Conservation (phyloP, 2,329 filamentous ascomycete species). For the Ophiocordyceps robertsii region DNA sequence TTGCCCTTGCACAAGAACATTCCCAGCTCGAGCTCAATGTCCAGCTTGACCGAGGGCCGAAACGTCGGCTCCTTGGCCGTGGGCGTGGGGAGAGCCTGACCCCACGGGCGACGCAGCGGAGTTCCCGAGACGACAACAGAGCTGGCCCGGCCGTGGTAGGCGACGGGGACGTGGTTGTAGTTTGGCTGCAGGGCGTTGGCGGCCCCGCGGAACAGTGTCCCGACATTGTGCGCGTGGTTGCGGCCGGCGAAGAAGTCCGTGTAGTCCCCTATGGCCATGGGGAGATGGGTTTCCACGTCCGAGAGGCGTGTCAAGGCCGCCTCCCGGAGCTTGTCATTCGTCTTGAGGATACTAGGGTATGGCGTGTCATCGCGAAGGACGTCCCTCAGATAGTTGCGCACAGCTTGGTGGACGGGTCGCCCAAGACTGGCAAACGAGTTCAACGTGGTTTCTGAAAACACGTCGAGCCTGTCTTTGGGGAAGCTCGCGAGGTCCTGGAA, state of each 20-base stretch:
- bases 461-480: conserved; percentile 2
- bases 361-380: conserved; percentile 43
- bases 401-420: conserved; percentile 51
- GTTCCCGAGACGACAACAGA: conserved; percentile 66
- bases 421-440: conserved; percentile 38
- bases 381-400: conserved; percentile 55
- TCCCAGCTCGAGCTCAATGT: conserved; percentile 68
- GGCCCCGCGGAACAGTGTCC: conserved; percentile 59
- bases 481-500: conserved; percentile 14
- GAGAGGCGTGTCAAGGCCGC: conserved; percentile 14
- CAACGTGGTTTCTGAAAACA: conserved; percentile 15
- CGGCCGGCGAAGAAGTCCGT: conserved; percentile 75
- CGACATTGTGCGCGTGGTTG: conserved; percentile 61
- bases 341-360: conserved; percentile 16
- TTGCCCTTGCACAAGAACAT: conserved; percentile 60
- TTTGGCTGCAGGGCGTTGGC: conserved; percentile 70
- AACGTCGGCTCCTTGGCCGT: conserved; percentile 28
- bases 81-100: conserved; percentile 57
- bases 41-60: conserved; percentile 30
- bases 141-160: conserved; percentile 67
- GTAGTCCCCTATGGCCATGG: conserved; percentile 69
- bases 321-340: conserved; percentile 19
- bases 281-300: conserved; percentile 54
- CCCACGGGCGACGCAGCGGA: conserved; percentile 55
- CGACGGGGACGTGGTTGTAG: conserved; percentile 68